Evolutionary conservation across 2,329 filamentous ascomycete genomes (phyloP), one percentile per base, ranked within the genome.

Genomic region (Alternaria postmessia): DNA sequence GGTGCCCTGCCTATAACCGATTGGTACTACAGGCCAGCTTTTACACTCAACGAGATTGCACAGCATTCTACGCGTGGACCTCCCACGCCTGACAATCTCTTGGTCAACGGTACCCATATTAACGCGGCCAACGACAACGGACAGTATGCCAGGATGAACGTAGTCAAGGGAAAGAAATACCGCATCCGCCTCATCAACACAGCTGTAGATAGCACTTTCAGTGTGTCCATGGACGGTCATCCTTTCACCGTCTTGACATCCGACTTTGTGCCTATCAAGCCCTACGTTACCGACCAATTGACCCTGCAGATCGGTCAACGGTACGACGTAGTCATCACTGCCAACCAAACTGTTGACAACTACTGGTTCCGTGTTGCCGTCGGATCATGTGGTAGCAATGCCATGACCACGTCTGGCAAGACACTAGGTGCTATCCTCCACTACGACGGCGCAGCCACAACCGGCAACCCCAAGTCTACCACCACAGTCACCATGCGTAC

Each of bases 1-100:
- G 89, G 89, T 3, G 76, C 82, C 11, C 66, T 90, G 1, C 81
- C 88, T 26, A 70, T 90, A 6, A 84, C 82, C 16, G 89, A 92
- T 68, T 91, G 88, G 88, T 88, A 88, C 71, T 85, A 76, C 47
- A 61, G 69, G 59, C 73, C 65, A 62, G 75, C 59, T 39, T 72
- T 75, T 67, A 74, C 53, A 61, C 70, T 69, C 62, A 71, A 68
- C 48, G 75, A 67, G 64, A 74, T 63, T 36, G 74, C 68, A 6
- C 71, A 64, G 66, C 76, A 68, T 61, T 80, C 66, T 66, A 69
- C 39, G 9, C 65, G 64, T 24, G 74, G 72, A 5, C 78, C 78
- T 14, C 80, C 80, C 3, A 44, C 62, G 5, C 72, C 73, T n/a
- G 86, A 89, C 20, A 79, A 80, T 26, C 71, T 77, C 14, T 70